A percentile compares a stretch with the other conserved stretches of the same genome.
Evolutionary conservation across 2,329 filamentous ascomycete species (phyloP).

Genomic region (Trichoderma pleuroti): DNA sequence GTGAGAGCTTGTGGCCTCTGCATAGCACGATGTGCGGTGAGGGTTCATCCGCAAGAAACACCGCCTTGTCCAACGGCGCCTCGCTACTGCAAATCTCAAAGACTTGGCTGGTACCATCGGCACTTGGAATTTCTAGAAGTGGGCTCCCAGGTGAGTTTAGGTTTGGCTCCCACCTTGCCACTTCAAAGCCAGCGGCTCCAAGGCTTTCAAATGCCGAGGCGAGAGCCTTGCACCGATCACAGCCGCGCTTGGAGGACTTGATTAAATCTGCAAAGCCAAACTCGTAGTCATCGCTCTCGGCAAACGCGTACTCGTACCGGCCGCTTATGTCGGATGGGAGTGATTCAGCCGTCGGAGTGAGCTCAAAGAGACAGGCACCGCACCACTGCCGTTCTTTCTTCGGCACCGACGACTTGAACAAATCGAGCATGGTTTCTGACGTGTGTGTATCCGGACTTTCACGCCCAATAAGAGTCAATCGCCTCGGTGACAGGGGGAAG

Average conservation of each 20-base stretch:
- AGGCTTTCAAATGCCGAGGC: neutral
- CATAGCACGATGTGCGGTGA: neutral
- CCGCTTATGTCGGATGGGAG: neutral
- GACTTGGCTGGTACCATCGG: neutral
- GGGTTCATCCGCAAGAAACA: neutral
- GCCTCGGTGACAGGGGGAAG: neutral
- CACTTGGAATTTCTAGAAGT: neutral
- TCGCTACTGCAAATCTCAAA: conserved; percentile 7
- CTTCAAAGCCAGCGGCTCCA: neutral
- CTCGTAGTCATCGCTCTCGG: neutral
- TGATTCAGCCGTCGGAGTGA: neutral
- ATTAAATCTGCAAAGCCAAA: neutral
- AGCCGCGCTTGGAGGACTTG: neutral
- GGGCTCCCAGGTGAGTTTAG: neutral
- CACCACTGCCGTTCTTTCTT: neutral
- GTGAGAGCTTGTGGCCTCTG: neutral
- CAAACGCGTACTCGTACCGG: conserved; percentile 3
- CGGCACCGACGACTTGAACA: neutral
- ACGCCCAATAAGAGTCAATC: neutral
- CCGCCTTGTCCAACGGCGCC: neutral
- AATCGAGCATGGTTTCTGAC: neutral
- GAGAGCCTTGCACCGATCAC: conserved; percentile 6
- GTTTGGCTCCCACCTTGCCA: neutral
- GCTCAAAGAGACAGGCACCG: conserved; percentile 16
- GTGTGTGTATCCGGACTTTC: neutral